Conservation (phyloP, 2,329 filamentous ascomycete species). For the Pseudogymnoascus sp. region DNA sequence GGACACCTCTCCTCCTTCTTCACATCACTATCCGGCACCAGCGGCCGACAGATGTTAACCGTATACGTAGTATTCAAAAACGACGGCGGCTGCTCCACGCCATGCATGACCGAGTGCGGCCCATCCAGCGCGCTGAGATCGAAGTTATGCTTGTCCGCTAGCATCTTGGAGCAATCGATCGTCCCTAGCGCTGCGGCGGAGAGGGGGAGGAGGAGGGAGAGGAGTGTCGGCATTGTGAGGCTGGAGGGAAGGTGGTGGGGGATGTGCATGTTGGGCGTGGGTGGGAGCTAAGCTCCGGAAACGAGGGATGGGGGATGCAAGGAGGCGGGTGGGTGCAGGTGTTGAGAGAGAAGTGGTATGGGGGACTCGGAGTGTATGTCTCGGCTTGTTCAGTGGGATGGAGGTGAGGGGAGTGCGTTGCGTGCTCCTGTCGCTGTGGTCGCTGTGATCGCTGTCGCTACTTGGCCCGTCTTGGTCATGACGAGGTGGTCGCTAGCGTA, state of each 20-base stretch:
- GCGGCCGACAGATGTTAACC: constrained; percentile 62
- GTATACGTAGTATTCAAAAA: constrained; percentile 72
- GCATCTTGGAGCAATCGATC: constrained; percentile 54
- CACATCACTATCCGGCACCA: constrained; percentile 52
- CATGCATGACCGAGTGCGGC: constrained; percentile 59
- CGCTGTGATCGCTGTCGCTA: neutral
- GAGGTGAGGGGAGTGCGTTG: neutral
- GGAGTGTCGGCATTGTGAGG: neutral
- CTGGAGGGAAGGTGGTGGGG: neutral
- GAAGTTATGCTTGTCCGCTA: constrained; percentile 50
- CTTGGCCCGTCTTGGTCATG: neutral
- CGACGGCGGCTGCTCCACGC: constrained; percentile 36
- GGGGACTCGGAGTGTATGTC: neutral
- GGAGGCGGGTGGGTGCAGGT: neutral
- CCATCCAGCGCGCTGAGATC: constrained; percentile 56
- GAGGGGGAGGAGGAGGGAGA: constrained; percentile 21
- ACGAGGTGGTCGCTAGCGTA: neutral
- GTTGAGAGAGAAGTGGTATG: neutral
- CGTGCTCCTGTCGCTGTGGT: neutral
- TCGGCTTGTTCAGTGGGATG: neutral
- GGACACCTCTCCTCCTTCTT: constrained; percentile 54
- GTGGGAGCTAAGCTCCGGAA: neutral
- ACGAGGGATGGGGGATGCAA: neutral
- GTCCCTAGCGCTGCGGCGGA: constrained; percentile 31
- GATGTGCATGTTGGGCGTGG: neutral